phyloP scores from a whole-genome alignment of 2,329 filamentous ascomycete genomes.

The Calonectria leucothoes region DNA sequence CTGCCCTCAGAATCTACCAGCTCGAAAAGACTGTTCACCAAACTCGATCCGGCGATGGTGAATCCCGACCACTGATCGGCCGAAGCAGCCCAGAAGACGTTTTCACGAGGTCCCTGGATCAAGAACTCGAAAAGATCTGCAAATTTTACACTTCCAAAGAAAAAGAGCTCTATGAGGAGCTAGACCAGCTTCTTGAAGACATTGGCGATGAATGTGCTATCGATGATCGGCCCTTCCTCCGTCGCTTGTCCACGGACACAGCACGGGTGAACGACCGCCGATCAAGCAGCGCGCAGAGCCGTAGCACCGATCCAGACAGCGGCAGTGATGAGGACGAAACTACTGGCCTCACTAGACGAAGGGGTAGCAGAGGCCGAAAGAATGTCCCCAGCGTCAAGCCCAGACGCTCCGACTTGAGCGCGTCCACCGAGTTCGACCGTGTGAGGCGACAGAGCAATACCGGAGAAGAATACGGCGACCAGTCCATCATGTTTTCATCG shows the following conservation, averaged over 20 bases:
- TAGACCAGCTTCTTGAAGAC: slow-evolving; percentile 81
- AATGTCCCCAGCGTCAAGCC: slow-evolving; percentile 52
- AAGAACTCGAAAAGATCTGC: slow-evolving; percentile 93
- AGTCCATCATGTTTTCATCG: slow-evolving; percentile 73
- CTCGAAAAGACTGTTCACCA: slow-evolving; percentile 88
- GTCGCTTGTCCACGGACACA: slow-evolving; percentile 43
- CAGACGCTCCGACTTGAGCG: slow-evolving; percentile 65
- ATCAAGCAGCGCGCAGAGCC: slow-evolving; percentile 54
- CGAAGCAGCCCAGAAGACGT: slow-evolving; percentile 81
- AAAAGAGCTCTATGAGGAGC: slow-evolving; percentile 84
- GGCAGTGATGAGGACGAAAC: slow-evolving; percentile 74
- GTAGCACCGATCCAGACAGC: slow-evolving; percentile 67
- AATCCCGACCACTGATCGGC: slow-evolving; percentile 85
- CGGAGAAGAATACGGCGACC: slow-evolving; percentile 84
- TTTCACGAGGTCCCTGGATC: slow-evolving; percentile 84
- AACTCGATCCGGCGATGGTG: slow-evolving; percentile 73
- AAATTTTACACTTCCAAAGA: slow-evolving; percentile 94
- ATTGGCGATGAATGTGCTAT: slow-evolving; percentile 72
- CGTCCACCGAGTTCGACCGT: slow-evolving; percentile 69
- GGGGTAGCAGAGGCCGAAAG: slow-evolving; percentile 54
- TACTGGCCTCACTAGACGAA: slow-evolving; percentile 62
- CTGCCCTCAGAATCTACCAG: slow-evolving; percentile 83
- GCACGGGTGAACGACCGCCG: slow-evolving; percentile 26
- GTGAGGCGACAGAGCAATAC: slow-evolving; percentile 73
- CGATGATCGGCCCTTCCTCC: slow-evolving; percentile 52